phyloP scores from a whole-genome alignment of 140 eudicot genomes.

The Senecio squalidus region DNA sequence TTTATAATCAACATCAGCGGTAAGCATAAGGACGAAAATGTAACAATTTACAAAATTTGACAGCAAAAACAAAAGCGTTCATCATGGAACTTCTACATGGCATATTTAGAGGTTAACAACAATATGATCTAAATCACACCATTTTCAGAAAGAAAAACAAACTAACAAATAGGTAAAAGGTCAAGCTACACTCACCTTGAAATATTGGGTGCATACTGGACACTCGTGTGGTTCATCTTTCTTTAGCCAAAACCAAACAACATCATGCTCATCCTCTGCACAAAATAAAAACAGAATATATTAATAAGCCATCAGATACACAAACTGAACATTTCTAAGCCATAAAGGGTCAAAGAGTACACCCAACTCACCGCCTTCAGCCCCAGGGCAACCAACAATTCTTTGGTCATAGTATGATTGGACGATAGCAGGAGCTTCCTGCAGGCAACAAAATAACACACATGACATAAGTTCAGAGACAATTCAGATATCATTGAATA shows the following conservation, averaged over 20 bases:
- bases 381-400: conserved; percentile 99
- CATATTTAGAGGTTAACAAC: background rate
- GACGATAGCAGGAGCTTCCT: conserved; percentile 93
- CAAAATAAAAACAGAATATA: background rate
- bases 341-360: background rate
- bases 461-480: conserved; percentile 5
- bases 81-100: no score
- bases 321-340: background rate
- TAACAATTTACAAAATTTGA: no score
- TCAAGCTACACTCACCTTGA: conserved; percentile 46
- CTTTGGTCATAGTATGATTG: conserved; percentile 84
- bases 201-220: conserved; percentile 95
- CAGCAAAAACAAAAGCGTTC: no score
- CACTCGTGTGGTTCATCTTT: conserved; percentile 91
- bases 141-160: background rate
- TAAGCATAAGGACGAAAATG: no score
- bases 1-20: no score
- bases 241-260: conserved; percentile 99
- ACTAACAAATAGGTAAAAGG: background rate
- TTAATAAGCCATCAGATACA: background rate
- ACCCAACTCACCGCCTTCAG: conserved; percentile 73
- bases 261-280: conserved; percentile 97
- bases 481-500: conserved; percentile 1
- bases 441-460: conserved; percentile 18
- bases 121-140: background rate